phyloP scores from a whole-genome alignment of 768 basidiomycete genomes.

The Leccinum incarnatum region DNA sequence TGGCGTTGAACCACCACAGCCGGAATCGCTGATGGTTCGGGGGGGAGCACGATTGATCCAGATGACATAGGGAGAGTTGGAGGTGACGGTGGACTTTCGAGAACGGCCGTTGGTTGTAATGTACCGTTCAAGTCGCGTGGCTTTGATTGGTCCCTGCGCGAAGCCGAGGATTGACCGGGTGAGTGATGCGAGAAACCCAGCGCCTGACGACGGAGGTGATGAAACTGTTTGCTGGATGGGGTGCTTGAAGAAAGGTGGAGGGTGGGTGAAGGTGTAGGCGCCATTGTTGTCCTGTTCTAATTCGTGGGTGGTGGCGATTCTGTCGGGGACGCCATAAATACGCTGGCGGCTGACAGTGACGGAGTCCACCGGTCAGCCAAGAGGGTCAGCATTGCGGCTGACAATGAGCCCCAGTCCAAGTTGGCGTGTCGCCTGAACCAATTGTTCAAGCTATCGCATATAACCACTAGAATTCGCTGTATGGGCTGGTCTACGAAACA shows the following conservation, averaged over 20 bases:
- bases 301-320: background rate
- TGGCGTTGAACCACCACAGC: background rate
- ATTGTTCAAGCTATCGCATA: background rate
- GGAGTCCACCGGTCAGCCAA: slow-evolving; percentile 16
- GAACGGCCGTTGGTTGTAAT: slow-evolving; percentile 7
- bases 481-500: background rate
- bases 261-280: slow-evolving; percentile 16
- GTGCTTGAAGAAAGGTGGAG: slow-evolving; percentile 1
- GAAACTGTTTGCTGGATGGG: slow-evolving; percentile 7
- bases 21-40: slow-evolving; percentile 7
- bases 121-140: slow-evolving; percentile 9
- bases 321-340: slow-evolving; percentile 20
- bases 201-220: slow-evolving; percentile 18
- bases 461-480: background rate
- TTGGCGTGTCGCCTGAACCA: background rate
- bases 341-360: slow-evolving; percentile 23
- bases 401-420: slow-evolving; percentile 3
- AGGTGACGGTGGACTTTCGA: slow-evolving; percentile 4
- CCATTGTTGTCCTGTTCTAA: slow-evolving; percentile 16
- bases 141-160: background rate
- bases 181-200: slow-evolving; percentile 3
- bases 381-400: slow-evolving; percentile 16
- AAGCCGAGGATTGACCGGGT: background rate
- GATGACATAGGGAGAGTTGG: slow-evolving; percentile 5
- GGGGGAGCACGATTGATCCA: slow-evolving; percentile 2